Evolutionary conservation across 164 flowering plant genomes (phyloP), one percentile per base, ranked within the genome.

Genomic region (Vitis riparia): DNA sequence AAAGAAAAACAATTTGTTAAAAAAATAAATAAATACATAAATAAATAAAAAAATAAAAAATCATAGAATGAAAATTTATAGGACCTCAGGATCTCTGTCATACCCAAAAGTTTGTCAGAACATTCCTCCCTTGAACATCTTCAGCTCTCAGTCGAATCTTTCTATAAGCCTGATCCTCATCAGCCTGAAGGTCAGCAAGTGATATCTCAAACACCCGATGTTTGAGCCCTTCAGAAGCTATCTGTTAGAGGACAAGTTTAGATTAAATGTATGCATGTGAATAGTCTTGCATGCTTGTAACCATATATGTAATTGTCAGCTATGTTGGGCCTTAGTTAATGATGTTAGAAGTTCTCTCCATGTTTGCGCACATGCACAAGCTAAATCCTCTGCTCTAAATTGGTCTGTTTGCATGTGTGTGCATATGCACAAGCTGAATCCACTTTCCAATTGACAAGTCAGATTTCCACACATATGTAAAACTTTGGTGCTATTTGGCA

Each of bases 161-260:
- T 65, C 91, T 84, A 88, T 75, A 88, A 14, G 90, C 80, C 37
- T 91, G 91, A 32, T 91, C 97, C 73, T 91, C 97, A 71, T 91
- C 97, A n/a, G 47, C 68, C 51, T 89, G 92, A 69, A 91, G 90
- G 60, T 91, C 94, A 75, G 94, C 91, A 55, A 91, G 70, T 55
- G 83, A 84, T 3, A 82, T 70, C 78, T 89, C 94, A 73, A 91
- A 82, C 16, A 91, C 93, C 59, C 94, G 68, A 70, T 90, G 92
- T 61, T 89, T 91, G 11, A 91, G 89, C 17, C 97, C 97, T 75
- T 90, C 94, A 0, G 94, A 91, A 52, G 94, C 94, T 83, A 91
- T 88, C 97, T 89, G 81, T 2, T n/a, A 11, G 9, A 47, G 16
- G 12, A 11, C 51, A 2, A 62, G 1, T 8, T 12, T 6, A 32